Percentiles rank a stretch among this genome's conserved stretches.
Conservation (phyloP, 2,329 filamentous ascomycete genomes). For the Alternaria gansuensis region DNA sequence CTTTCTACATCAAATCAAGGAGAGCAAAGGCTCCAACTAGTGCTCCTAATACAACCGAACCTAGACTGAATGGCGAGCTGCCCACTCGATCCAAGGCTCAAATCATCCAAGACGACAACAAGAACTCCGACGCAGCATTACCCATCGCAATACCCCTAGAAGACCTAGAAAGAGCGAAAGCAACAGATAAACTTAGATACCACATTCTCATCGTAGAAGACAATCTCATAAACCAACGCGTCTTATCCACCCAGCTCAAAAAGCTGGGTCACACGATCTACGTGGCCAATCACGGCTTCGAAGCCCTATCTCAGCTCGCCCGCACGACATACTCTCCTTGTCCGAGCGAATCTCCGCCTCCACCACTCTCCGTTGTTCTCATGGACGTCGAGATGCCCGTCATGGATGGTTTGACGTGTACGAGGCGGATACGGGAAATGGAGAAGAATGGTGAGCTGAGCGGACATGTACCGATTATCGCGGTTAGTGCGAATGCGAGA, state of each 20-base stretch:
- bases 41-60: not conserved
- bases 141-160: not conserved
- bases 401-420: slow-evolving; percentile 41
- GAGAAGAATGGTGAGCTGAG: slow-evolving; percentile 20
- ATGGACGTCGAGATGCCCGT: slow-evolving; percentile 49
- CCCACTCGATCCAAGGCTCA: slow-evolving; percentile 6
- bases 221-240: slow-evolving; percentile 47
- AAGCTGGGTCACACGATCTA: slow-evolving; percentile 35
- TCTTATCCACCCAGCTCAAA: slow-evolving; percentile 37
- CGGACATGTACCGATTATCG: slow-evolving; percentile 37
- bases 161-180: not conserved
- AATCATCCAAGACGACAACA: slow-evolving; percentile 1
- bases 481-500: slow-evolving; percentile 44
- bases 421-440: slow-evolving; percentile 32
- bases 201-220: slow-evolving; percentile 43
- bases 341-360: slow-evolving; percentile 4
- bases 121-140: not conserved
- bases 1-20: slow-evolving; percentile 37
- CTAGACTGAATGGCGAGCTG: not conserved
- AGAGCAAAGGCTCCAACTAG: not conserved
- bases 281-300: slow-evolving; percentile 42
- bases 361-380: slow-evolving; percentile 17
- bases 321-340: slow-evolving; percentile 11
- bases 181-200: not conserved
- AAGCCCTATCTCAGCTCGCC: slow-evolving; percentile 34